Base-by-base conservation (phyloP, 2,329 filamentous ascomycete genomes). In the Ceratocystis diversiconidia region DNA sequence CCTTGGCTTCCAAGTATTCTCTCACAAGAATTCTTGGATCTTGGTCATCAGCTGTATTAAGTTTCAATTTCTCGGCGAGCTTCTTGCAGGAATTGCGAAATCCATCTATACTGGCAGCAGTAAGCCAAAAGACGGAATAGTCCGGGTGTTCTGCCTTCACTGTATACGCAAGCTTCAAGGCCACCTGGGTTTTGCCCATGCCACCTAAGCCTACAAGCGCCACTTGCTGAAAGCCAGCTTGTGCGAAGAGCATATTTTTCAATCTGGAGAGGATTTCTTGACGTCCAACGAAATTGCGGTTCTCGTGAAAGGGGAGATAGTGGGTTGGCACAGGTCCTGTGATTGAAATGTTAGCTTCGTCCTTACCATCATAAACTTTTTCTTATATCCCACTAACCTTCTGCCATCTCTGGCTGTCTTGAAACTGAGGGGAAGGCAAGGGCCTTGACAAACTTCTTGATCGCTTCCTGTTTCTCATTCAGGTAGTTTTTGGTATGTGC, bases 401-500 rank as follows among this genome's bases (percentile, higher is more conserved):
- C 4, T 28, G 2, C 2, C 25, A 2, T 28, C 25, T 4, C 25
- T 28, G 2, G 46, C 17, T 19, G 3, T 50, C 19, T 19, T 19
- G 19, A 19, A 19, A 19, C 19, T 19, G 1, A 19, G 19, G 19
- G 19, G 19, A 19, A 19, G 19, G 19, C 19, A 19, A 19, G 19
- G 19, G 10, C 22, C 46, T 15, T n/a, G n/a, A n/a, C 46, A 50
- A 50, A 22, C 2, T 19, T 17, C 19, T 6, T 50, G n/a, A 50
- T n/a, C 1, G 7, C 46, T 2, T n/a, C 6, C 19, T 50, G 15
- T 2, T 22, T 68, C 8, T 70, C 67, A 1, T 25, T 64, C 3
- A 71, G 22, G 62, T 71, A 71, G 55, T 68, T 71, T 15, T 59
- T 41, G 0, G 70, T 71, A 43, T 71, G 70, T 28, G 70, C 66